Evolutionary conservation across 108 stramenopile genomes (phyloP).

Genomic region (Skeletonema potamos): DNA sequence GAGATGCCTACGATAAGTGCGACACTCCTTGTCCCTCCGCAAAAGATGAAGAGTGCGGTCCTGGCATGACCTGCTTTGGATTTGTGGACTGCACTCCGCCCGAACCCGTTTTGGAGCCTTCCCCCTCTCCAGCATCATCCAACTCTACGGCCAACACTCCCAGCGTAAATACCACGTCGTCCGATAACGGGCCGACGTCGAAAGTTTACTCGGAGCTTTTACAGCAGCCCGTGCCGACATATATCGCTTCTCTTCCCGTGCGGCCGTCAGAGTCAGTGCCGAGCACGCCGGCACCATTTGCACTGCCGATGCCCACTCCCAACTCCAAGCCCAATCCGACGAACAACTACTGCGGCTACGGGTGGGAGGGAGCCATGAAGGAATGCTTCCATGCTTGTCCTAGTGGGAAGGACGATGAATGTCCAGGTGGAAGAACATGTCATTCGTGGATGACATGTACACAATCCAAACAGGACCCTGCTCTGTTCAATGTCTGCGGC

Average conservation of each 20-base stretch:
- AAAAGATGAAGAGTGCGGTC: conserved; percentile 41
- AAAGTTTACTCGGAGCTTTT: neutral
- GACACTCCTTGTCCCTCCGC: conserved; percentile 15
- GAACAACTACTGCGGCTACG: conserved; percentile 45
- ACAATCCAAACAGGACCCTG: conserved; percentile 25
- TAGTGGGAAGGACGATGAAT: conserved; percentile 22
- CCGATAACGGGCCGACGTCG: neutral
- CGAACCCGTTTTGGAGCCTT: neutral
- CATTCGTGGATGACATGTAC: conserved; percentile 39
- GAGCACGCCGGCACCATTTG: conserved; percentile 21
- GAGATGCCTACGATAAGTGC: conserved; percentile 33
- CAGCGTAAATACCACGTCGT: neutral
- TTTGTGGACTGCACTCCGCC: conserved; percentile 32
- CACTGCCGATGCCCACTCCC: conserved; percentile 23
- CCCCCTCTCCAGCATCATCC: neutral
- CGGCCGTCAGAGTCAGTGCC: conserved; percentile 1
- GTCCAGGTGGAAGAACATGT: conserved; percentile 38
- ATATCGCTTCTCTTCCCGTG: conserved; percentile 23
- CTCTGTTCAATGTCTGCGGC: conserved; percentile 33
- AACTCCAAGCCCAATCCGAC: conserved; percentile 30
- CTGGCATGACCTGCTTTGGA: conserved; percentile 32
- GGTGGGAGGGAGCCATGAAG: conserved; percentile 31
- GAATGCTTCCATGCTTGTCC: conserved; percentile 48
- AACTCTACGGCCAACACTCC: neutral
- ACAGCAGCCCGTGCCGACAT: conserved; percentile 8